A percentile compares a stretch with the other conserved stretches of the same genome.
Conservation (phyloP, 169 alveolate genomes). For the Plasmodium gallinaceum region DNA sequence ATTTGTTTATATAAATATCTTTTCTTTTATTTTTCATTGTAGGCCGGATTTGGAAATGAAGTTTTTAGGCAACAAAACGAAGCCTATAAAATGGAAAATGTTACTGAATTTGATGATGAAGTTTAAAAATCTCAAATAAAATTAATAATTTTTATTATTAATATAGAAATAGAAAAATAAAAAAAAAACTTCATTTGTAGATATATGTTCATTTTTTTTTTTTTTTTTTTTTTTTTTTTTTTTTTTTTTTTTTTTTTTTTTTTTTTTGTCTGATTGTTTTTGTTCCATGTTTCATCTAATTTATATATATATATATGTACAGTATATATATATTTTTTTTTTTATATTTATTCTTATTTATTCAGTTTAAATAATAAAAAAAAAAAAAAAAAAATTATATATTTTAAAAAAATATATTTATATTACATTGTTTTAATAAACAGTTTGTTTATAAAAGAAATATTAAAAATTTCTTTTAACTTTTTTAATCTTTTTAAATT, state of each 20-base stretch:
- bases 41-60: constrained; percentile 89
- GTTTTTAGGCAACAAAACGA: constrained; percentile 87
- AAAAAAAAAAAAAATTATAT: too few species aligned
- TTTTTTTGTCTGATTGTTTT: neutral
- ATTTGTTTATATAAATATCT: neutral
- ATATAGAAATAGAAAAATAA: neutral
- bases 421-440: too few species aligned
- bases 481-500: too few species aligned
- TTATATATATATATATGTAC: too few species aligned
- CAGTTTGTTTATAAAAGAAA: too few species aligned
- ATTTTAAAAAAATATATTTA: too few species aligned
- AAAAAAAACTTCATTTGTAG: neutral
- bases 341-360: too few species aligned
- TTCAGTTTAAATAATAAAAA: too few species aligned
- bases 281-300: neutral
- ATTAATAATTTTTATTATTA: neutral
- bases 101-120: constrained; percentile 89
- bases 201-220: neutral
- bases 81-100: constrained; percentile 81
- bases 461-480: too few species aligned
- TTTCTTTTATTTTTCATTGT: constrained; percentile 10
- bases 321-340: too few species aligned
- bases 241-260: constrained; percentile 13
- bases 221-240: constrained; percentile 1
- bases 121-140: constrained; percentile 68